Evolutionary conservation across 177 flowering plant genomes (phyloP).

Genomic region (Tripterygium wilfordii): DNA sequence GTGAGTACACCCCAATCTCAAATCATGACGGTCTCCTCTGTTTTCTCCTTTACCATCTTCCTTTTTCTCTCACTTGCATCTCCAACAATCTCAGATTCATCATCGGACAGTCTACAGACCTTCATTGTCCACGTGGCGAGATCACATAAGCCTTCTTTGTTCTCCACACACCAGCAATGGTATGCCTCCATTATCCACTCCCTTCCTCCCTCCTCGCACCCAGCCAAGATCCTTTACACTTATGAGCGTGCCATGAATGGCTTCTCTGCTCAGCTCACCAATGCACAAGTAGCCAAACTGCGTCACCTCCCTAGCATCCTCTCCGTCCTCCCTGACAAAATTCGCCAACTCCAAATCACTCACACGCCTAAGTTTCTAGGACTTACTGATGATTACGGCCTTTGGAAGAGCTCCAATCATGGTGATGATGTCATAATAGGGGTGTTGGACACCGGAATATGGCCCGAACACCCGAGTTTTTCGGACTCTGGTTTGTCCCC

Average conservation of each 20-base stretch:
- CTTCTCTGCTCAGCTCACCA: slow-evolving; percentile 67
- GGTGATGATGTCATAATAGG: slow-evolving; percentile 75
- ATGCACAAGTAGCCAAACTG: slow-evolving; percentile 39
- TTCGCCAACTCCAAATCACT: slow-evolving; percentile 64
- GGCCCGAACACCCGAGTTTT: slow-evolving; percentile 80
- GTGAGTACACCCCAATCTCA: no score
- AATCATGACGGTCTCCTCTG: slow-evolving; percentile 10
- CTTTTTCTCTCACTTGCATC: slow-evolving; percentile 1
- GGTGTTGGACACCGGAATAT: slow-evolving; percentile 81
- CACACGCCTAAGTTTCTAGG: slow-evolving; percentile 69
- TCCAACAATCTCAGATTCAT: not conserved
- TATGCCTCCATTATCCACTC: slow-evolving; percentile 61
- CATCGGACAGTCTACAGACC: slow-evolving; percentile 20
- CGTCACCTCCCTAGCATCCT: slow-evolving; percentile 38
- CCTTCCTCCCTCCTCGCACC: slow-evolving; percentile 33
- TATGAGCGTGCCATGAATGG: slow-evolving; percentile 56
- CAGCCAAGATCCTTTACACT: slow-evolving; percentile 58
- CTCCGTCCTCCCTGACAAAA: slow-evolving; percentile 49
- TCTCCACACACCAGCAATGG: slow-evolving; percentile 64
- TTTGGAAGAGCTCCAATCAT: slow-evolving; percentile 63
- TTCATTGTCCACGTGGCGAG: slow-evolving; percentile 69
- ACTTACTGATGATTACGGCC: slow-evolving; percentile 42
- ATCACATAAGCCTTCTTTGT: slow-evolving; percentile 52
- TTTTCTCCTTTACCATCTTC: slow-evolving; percentile 6
- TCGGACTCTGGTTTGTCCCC: slow-evolving; percentile 42